These are phyloP conservation scores for Coemansia sp. DNA, from an alignment of 192 early-diverging fungal species.

Conservation along the genomic window DNA sequence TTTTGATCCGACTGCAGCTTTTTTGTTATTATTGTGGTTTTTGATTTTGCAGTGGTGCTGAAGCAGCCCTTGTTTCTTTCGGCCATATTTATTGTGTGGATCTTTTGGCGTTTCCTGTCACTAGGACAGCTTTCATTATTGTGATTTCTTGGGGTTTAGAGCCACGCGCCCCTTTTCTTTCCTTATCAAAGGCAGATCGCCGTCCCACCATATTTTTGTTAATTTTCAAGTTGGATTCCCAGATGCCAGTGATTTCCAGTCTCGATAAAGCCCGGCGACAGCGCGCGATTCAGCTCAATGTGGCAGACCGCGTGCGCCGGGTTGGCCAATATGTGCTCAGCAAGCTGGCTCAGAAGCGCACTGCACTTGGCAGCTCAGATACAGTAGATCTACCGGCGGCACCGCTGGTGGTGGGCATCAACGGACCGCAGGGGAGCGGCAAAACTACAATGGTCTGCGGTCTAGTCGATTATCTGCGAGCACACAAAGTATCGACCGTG, in stretches of 20 bases:
- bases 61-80: background rate
- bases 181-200: background rate
- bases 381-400: background rate
- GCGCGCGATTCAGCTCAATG: slow-evolving; percentile 14
- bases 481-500: slow-evolving; percentile 56
- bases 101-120: background rate
- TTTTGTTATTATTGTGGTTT: background rate
- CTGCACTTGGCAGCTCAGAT: background rate
- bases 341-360: slow-evolving; percentile 34
- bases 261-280: slow-evolving; percentile 31
- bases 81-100: background rate
- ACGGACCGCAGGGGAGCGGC: slow-evolving; percentile 79
- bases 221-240: background rate
- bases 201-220: background rate
- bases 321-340: slow-evolving; percentile 36
- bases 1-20: background rate
- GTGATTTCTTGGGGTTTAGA: background rate
- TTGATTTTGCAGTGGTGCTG: background rate
- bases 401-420: slow-evolving; percentile 69
- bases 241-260: slow-evolving; percentile 38
- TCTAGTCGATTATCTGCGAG: slow-evolving; percentile 42
- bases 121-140: background rate
- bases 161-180: background rate
- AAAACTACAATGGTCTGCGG: slow-evolving; percentile 61
- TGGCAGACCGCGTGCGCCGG: slow-evolving; percentile 16